Conservation (phyloP, 768 basidiomycete species). For the Termitomyces sp. region DNA sequence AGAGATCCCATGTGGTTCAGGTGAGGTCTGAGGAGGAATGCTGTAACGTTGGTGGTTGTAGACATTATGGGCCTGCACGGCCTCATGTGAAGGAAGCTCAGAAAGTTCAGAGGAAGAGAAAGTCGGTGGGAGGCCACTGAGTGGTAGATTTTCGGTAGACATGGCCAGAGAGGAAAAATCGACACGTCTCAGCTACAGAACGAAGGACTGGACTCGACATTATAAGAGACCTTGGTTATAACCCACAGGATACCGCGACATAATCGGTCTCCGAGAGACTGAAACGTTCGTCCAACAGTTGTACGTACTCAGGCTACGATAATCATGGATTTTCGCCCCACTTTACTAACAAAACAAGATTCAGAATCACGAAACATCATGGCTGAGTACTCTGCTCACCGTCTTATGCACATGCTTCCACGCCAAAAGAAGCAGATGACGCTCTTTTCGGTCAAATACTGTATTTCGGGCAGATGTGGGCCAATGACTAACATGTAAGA, state of each 20-base stretch:
- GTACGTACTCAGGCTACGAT: neutral
- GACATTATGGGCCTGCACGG: slow-evolving; percentile 5
- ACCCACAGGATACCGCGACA: slow-evolving; percentile 1
- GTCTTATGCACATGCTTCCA: neutral
- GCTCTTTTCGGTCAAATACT: neutral
- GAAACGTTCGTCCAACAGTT: neutral
- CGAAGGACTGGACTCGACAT: neutral
- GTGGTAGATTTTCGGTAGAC: slow-evolving; percentile 1
- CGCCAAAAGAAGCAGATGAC: too few species aligned
- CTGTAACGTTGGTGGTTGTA: neutral
- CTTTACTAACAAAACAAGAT: neutral
- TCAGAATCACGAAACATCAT: neutral
- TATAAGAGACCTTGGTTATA: neutral
- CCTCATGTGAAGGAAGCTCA: slow-evolving; percentile 11
- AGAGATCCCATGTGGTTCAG: neutral
- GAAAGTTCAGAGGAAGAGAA: slow-evolving; percentile 9
- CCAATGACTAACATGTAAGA: neutral
- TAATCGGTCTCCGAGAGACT: slow-evolving; percentile 4
- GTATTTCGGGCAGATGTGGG: neutral
- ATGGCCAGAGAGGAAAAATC: neutral
- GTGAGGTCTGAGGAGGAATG: neutral
- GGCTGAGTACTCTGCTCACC: neutral
- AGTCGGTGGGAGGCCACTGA: neutral
- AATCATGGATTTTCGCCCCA: neutral
- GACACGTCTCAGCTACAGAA: neutral